Percentiles rank a stretch among this genome's conserved stretches.
phyloP scores from a whole-genome alignment of 129 eudicot species.

The Pseudognaphalium luteoalbum region DNA sequence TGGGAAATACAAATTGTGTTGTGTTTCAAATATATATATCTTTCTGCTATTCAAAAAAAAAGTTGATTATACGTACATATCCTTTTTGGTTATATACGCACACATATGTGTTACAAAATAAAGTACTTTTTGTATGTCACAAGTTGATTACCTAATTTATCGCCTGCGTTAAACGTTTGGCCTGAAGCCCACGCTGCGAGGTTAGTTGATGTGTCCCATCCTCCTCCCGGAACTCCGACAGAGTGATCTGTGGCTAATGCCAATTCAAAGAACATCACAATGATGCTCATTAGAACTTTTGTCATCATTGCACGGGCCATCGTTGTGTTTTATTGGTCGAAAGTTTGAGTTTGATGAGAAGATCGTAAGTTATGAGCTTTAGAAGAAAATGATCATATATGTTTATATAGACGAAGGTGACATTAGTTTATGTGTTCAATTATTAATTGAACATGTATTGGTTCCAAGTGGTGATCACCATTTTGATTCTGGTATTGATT shows the following conservation, averaged over 20 bases:
- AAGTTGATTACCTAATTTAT: slow-evolving; percentile 45
- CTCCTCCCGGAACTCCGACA: slow-evolving; percentile 61
- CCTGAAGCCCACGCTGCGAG: slow-evolving; percentile 54
- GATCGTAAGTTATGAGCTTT: too few relatives aligned
- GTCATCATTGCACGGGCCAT: slow-evolving; percentile 31
- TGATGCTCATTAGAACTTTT: slow-evolving; percentile 32
- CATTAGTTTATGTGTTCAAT: slow-evolving; percentile 27
- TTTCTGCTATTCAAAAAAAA: too few relatives aligned
- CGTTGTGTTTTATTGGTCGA: slow-evolving; percentile 40
- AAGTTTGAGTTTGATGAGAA: not conserved
- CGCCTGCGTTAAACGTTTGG: slow-evolving; percentile 52
- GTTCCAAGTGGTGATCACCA: slow-evolving; percentile 30
- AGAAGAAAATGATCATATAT: slow-evolving; percentile 5
- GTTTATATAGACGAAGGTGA: slow-evolving; percentile 19
- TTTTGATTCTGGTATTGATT: slow-evolving; percentile 24
- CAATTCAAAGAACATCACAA: slow-evolving; percentile 37
- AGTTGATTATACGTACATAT: too few relatives aligned
- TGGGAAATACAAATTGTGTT: too few relatives aligned
- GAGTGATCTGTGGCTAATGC: slow-evolving; percentile 45
- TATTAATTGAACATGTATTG: slow-evolving; percentile 31
- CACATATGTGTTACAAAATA: not conserved
- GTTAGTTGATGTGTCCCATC: slow-evolving; percentile 58
- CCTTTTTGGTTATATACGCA: too few relatives aligned
- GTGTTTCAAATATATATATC: too few relatives aligned
- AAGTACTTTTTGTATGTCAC: not conserved